Conservation (phyloP, 441 rosid species). For the Oxalis stricta region DNA sequence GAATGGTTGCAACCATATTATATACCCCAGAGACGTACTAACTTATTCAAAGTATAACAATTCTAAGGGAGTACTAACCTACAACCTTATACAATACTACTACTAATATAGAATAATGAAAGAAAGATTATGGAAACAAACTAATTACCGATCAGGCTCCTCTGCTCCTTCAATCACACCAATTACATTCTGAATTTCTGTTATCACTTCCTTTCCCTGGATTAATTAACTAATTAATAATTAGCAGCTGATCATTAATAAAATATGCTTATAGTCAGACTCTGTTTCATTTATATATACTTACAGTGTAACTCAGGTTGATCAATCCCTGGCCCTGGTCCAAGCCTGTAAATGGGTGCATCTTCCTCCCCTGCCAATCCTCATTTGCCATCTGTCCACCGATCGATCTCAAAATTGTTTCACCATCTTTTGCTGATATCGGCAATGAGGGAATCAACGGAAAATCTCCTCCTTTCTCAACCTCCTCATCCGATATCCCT, state of each 20-base stretch:
- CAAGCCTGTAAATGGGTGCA: conserved; percentile 43
- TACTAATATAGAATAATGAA: too few relatives aligned
- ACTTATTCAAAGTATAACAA: too few relatives aligned
- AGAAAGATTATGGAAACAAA: not conserved
- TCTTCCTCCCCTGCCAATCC: conserved; percentile 60
- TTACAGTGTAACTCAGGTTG: conserved; percentile 48
- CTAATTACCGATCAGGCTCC: conserved; percentile 84
- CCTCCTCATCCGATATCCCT: conserved; percentile 60
- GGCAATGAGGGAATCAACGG: conserved; percentile 73
- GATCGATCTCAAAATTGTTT: conserved; percentile 38
- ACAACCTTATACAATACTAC: too few relatives aligned
- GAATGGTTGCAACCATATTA: conserved; percentile 3
- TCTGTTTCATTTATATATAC: too few relatives aligned
- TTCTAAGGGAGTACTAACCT: too few relatives aligned
- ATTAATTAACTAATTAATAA: conserved; percentile 5
- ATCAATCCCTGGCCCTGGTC: conserved; percentile 71
- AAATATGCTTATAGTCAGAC: too few relatives aligned
- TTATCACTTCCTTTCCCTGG: conserved; percentile 54
- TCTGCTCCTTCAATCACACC: conserved; percentile 64
- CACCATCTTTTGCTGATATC: conserved; percentile 54
- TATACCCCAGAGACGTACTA: too few relatives aligned
- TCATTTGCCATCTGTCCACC: conserved; percentile 38
- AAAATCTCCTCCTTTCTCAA: conserved; percentile 37
- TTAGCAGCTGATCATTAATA: too few relatives aligned
- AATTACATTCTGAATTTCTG: conserved; percentile 63